Base-by-base conservation (phyloP, 805 yeast species). In the Lachancea kluyveri region DNA sequence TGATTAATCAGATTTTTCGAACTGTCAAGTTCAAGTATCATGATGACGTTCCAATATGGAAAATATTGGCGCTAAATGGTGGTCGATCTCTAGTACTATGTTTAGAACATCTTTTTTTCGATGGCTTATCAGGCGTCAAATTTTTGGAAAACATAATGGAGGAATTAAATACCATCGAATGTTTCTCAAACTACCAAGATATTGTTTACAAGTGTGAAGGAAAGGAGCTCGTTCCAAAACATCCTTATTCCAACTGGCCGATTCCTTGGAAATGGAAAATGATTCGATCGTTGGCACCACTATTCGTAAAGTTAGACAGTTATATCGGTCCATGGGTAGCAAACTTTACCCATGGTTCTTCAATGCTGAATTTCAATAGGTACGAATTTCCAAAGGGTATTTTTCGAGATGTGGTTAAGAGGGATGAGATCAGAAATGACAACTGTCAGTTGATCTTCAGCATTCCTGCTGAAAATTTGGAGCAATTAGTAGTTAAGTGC, bases 51-150 rank as follows among this genome's bases (percentile, higher is more conserved):
- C 54, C 53, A 4, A 27, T 54, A n/a, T 54, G 58, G 58, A 52
- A 44, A 30, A 14, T 54, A 6, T 27, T 54, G 8, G 23, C 48
- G 1, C 12, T 47, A 2, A 43, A 43, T 4, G 23, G 31, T 17
- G 26, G 33, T 8, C 42, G 39, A 10, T 39, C 40, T 12, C n/a
- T 52, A 18, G 12, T 50, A 8, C 22, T 54, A 9, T 25, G 47
- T 9, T 31, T 45, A 12, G 52, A 51, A 24, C 59, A 54, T 34
- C 41, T 41, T 2, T 33, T 51, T 11, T 45, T 45, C 30, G 59
- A 54, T 39, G 59, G 59, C 6, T 38, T 50, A 28, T 44, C 56
- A 1, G 39, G 45, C 14, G 45, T 44, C 2, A 36, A 40, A 8
- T 39, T 53, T 19, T 45, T 47, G 46, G 38, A 40, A 12, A 20